These are phyloP conservation scores for Chenopodium berlandieri DNA, from an alignment of 148 eudicot species.

Conservation along the genomic window DNA sequence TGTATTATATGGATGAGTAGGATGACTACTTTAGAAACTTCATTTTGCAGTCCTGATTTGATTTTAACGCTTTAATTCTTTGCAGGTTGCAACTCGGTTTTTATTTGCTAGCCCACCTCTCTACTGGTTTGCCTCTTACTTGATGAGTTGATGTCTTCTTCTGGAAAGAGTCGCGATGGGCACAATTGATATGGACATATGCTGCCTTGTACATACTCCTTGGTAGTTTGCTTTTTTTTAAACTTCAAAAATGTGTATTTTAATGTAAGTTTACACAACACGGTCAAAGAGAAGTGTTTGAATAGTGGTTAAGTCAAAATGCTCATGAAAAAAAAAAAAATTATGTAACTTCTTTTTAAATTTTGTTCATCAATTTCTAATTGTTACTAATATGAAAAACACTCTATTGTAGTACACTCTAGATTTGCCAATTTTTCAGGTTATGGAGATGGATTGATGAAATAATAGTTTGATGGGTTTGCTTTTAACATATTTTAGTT, in stretches of 20 bases:
- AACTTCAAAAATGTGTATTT: slow-evolving; percentile 40
- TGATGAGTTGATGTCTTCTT: slow-evolving; percentile 53
- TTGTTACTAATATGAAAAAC: too few relatives aligned
- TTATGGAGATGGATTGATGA: too few relatives aligned
- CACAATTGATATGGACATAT: slow-evolving; percentile 63
- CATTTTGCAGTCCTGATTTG: neutral
- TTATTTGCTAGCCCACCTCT: slow-evolving; percentile 88
- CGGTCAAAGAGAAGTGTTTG: too few relatives aligned
- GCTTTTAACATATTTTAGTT: too few relatives aligned
- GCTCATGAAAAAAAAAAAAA: too few relatives aligned
- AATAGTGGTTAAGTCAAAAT: too few relatives aligned
- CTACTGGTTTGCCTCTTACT: slow-evolving; percentile 82
- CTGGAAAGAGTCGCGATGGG: slow-evolving; percentile 46
- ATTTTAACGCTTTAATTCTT: slow-evolving; percentile 1
- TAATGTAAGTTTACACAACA: too few relatives aligned
- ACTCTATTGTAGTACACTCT: too few relatives aligned
- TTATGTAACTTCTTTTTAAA: too few relatives aligned
- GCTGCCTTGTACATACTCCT: slow-evolving; percentile 71
- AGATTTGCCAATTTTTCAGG: too few relatives aligned
- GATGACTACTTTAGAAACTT: neutral
- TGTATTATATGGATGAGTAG: neutral
- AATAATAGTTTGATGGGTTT: too few relatives aligned
- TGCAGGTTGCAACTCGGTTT: slow-evolving; percentile 89
- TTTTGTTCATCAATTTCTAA: too few relatives aligned
- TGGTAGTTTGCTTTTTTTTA: slow-evolving; percentile 83